Base-by-base conservation (phyloP, 148 eudicot species). In the Spergularia bocconei region DNA sequence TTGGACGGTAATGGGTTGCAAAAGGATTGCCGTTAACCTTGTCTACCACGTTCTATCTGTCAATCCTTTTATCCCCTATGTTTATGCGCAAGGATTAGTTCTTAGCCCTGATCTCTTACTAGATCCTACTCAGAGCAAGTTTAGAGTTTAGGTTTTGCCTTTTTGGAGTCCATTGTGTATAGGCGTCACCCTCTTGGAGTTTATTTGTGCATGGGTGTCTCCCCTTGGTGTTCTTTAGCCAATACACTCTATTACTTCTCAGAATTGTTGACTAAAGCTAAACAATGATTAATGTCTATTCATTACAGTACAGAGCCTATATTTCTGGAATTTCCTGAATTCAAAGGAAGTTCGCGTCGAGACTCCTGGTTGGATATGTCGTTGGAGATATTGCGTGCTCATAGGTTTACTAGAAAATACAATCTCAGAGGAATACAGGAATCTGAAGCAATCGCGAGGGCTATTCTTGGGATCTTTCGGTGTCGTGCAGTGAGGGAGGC, bases 291-390 rank as follows among this genome's bases (percentile, higher is more conserved):
- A 75, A 66, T 71, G 65, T 68, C 57, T 67, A 60, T 56, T 74
- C 64, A 79, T 81, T 85, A 80, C 89, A 90, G 97, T 71, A 47
- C 81, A 71, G 98, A 93, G 75, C 90, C 96, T 78, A 86, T 91
- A 57, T 87, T 82, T 72, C 73, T 93, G 61, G 98, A 93, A 82
- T 93, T 93, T 79, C 96, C 96, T 67, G 96, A 93, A 82, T 91
- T 93, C 70, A 93, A 89, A 82, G 89, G 98, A 78, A 86, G 85
- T 71, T 87, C 89, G 29, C 79, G 96, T 55, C 87, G 98, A 59
- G 96, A 91, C 84, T 91, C 86, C 86, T 93, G 98, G 98, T 85
- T 93, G 84, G 90, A 91, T 83, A 73, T 88, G 69, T 82, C 82
- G 67, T 84, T 91, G 57, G 98, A 93, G 79, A 84, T 93, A 75